Conservation (phyloP, 1,139 yeast species). For the Spathaspora sp. region DNA sequence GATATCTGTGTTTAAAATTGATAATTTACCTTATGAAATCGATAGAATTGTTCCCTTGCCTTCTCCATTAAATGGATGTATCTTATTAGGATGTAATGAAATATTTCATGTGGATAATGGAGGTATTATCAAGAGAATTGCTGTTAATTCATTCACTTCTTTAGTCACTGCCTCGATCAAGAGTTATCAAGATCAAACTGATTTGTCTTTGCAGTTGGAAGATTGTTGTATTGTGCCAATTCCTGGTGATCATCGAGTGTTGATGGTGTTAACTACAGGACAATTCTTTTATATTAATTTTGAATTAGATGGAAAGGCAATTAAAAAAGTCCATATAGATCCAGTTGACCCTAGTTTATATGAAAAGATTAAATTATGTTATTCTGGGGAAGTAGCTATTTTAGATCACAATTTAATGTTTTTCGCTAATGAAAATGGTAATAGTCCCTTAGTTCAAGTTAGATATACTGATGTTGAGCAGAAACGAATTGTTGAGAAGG, state of each 20-base stretch:
- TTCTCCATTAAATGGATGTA: conserved; percentile 67
- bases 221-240: conserved; percentile 50
- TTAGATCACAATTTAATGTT: conserved; percentile 39
- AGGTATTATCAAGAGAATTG: conserved; percentile 68
- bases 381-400: conserved; percentile 34
- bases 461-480: conserved; percentile 21
- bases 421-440: conserved; percentile 35
- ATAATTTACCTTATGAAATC: conserved; percentile 73
- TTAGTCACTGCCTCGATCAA: conserved; percentile 51
- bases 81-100: conserved; percentile 76
- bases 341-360: conserved; percentile 22
- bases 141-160: conserved; percentile 58
- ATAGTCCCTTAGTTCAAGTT: conserved; percentile 35
- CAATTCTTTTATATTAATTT: conserved; percentile 51
- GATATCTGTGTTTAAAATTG: conserved; percentile 63
- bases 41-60: conserved; percentile 64
- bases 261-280: conserved; percentile 56
- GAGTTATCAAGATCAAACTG: conserved; percentile 51
- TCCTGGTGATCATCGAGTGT: conserved; percentile 48
- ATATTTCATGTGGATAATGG: conserved; percentile 79
- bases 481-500: conserved; percentile 12
- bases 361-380: conserved; percentile 22
- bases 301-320: conserved; percentile 48
- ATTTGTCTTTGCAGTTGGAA: conserved; percentile 57
- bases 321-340: conserved; percentile 36